phyloP scores from a whole-genome alignment of 805 yeast species.

The Saccharomycopsis sp. region DNA sequence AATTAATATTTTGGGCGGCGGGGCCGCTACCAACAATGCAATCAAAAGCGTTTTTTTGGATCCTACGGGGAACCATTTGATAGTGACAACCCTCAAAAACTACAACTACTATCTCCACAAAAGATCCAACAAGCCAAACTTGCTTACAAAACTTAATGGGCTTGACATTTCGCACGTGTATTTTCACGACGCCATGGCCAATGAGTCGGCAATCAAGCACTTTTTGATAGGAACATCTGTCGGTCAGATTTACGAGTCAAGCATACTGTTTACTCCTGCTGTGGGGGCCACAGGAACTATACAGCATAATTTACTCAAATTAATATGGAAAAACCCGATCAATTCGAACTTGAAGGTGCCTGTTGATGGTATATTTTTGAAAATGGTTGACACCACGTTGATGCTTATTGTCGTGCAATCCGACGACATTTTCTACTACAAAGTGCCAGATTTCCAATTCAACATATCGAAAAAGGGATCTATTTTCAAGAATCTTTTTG shows the following conservation, averaged over 20 bases:
- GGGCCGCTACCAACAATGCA: slow-evolving; percentile 10
- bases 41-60: slow-evolving; percentile 40
- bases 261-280: slow-evolving; percentile 39
- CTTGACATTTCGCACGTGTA: slow-evolving; percentile 35
- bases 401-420: slow-evolving; percentile 25
- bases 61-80: slow-evolving; percentile 44
- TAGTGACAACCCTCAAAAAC: slow-evolving; percentile 39
- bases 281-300: slow-evolving; percentile 23
- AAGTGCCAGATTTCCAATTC: slow-evolving; percentile 16
- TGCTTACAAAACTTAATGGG: slow-evolving; percentile 42
- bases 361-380: slow-evolving; percentile 27
- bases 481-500: slow-evolving; percentile 20
- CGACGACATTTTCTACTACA: slow-evolving; percentile 30
- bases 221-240: slow-evolving; percentile 42
- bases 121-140: slow-evolving; percentile 35
- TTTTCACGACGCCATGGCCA: slow-evolving; percentile 31
- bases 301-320: slow-evolving; percentile 35
- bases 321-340: slow-evolving; percentile 33
- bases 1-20: slow-evolving; percentile 25
- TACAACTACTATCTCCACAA: slow-evolving; percentile 44
- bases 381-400: slow-evolving; percentile 13
- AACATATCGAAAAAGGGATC: slow-evolving; percentile 23
- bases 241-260: slow-evolving; percentile 43
- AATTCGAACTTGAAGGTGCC: slow-evolving; percentile 13
- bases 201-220: slow-evolving; percentile 36